phyloP scores from a whole-genome alignment of 1,284 basidiomycete genomes.

The Boletus coffeatus region DNA sequence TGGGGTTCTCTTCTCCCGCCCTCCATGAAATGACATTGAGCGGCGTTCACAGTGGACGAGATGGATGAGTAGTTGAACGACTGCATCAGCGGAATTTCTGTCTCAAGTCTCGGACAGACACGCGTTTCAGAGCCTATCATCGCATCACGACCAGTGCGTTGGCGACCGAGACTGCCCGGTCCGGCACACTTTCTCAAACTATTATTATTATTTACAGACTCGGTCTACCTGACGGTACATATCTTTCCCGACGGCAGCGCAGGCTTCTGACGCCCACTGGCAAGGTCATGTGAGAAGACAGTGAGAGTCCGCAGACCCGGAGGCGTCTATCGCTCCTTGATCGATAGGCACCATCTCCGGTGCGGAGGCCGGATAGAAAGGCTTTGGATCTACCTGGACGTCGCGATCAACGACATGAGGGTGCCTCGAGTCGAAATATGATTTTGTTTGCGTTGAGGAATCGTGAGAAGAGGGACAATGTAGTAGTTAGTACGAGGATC shows the following conservation, averaged over 20 bases:
- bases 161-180: constrained; percentile 13
- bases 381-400: neutral
- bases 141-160: constrained; percentile 18
- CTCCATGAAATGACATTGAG: neutral
- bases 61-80: neutral
- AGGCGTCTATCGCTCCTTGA: constrained; percentile 8
- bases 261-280: constrained; percentile 6
- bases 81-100: neutral
- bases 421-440: constrained; percentile 21
- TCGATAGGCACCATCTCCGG: constrained; percentile 22
- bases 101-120: constrained; percentile 5
- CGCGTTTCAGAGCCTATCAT: neutral
- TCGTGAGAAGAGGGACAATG: constrained; percentile 25
- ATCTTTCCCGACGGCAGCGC: constrained; percentile 1
- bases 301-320: neutral
- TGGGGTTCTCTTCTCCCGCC: neutral
- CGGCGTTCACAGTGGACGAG: neutral
- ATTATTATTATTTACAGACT: too few relatives aligned
- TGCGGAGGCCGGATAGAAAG: constrained; percentile 13
- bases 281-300: constrained; percentile 8
- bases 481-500: constrained; percentile 22
- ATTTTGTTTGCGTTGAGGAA: neutral
- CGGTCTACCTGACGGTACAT: too few relatives aligned
- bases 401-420: constrained; percentile 5
- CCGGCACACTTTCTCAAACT: neutral